Conservation (phyloP, 106 monocot genomes). For the Platanthera zijinensis region DNA sequence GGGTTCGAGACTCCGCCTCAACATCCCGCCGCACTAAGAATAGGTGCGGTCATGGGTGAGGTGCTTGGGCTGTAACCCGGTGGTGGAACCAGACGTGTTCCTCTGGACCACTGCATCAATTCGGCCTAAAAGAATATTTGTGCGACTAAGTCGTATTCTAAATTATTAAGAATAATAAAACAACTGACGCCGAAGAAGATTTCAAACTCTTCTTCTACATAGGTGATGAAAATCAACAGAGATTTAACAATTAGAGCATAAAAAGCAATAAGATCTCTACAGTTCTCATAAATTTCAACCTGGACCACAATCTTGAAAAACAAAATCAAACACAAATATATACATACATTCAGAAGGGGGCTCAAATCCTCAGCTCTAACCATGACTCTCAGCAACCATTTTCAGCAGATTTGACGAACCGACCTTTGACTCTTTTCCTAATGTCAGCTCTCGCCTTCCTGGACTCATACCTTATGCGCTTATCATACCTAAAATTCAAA, state of each 20-base stretch:
- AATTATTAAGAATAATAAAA: too few species aligned
- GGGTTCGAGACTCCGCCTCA: too few species aligned
- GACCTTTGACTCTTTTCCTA: slow-evolving; percentile 84
- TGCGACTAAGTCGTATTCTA: too few species aligned
- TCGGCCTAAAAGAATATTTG: too few species aligned
- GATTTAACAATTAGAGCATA: neutral
- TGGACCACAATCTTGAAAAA: neutral
- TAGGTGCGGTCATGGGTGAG: too few species aligned
- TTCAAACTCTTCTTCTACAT: too few species aligned
- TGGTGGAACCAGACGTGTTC: too few species aligned
- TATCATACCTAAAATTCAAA: slow-evolving; percentile 32
- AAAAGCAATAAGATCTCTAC: neutral
- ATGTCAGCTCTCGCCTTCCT: slow-evolving; percentile 94
- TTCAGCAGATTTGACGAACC: slow-evolving; percentile 80
- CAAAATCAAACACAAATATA: neutral
- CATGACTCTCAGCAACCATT: slow-evolving; percentile 8
- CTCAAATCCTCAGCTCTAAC: neutral
- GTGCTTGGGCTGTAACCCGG: too few species aligned
- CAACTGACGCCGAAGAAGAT: too few species aligned
- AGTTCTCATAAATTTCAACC: neutral
- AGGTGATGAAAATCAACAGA: too few species aligned
- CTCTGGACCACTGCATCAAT: too few species aligned
- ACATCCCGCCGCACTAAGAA: too few species aligned
- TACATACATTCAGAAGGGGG: neutral
- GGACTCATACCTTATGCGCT: slow-evolving; percentile 81